phyloP scores from a whole-genome alignment of 208 protist species.

The Angomonas deanei region DNA sequence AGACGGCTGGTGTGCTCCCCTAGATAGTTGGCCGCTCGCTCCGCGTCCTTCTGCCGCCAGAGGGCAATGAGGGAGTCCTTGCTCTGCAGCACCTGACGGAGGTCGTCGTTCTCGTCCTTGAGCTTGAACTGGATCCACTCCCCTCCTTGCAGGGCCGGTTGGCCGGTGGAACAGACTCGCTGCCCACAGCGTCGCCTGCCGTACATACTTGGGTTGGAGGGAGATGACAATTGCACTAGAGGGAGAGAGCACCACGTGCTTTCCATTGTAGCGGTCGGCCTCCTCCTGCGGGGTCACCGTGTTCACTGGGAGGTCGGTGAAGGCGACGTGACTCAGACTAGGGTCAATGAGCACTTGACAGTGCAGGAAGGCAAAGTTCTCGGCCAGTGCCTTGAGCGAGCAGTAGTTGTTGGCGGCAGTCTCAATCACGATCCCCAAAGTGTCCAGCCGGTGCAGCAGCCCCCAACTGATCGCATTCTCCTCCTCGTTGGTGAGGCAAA shows the following conservation, averaged over 20 bases:
- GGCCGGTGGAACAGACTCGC: slow-evolving; percentile 64
- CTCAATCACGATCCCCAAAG: slow-evolving; percentile 31
- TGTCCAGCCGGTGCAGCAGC: slow-evolving; percentile 45
- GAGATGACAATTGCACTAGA: slow-evolving; percentile 27
- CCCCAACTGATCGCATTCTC: slow-evolving; percentile 41
- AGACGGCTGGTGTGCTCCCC: slow-evolving; percentile 37
- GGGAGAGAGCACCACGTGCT: slow-evolving; percentile 11
- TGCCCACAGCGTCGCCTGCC: slow-evolving; percentile 61
- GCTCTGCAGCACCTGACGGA: slow-evolving; percentile 68
- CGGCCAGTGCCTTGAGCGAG: slow-evolving; percentile 70
- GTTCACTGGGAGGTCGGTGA: slow-evolving; percentile 33
- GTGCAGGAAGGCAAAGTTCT: slow-evolving; percentile 83
- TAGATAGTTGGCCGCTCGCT: slow-evolving; percentile 36
- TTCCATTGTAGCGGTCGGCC: background rate
- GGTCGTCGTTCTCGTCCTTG: slow-evolving; percentile 75
- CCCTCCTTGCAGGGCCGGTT: slow-evolving; percentile 17
- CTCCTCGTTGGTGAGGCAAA: slow-evolving; percentile 20
- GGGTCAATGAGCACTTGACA: slow-evolving; percentile 58
- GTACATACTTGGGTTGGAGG: slow-evolving; percentile 33
- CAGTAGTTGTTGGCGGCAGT: slow-evolving; percentile 74
- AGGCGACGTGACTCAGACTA: slow-evolving; percentile 23
- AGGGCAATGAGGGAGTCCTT: slow-evolving; percentile 70
- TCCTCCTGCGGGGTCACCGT: slow-evolving; percentile 15
- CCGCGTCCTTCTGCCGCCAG: slow-evolving; percentile 45
- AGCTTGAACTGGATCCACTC: slow-evolving; percentile 85